Base-by-base conservation (phyloP, 2,329 filamentous ascomycete genomes). In the Dothideomycetidae sp. region DNA sequence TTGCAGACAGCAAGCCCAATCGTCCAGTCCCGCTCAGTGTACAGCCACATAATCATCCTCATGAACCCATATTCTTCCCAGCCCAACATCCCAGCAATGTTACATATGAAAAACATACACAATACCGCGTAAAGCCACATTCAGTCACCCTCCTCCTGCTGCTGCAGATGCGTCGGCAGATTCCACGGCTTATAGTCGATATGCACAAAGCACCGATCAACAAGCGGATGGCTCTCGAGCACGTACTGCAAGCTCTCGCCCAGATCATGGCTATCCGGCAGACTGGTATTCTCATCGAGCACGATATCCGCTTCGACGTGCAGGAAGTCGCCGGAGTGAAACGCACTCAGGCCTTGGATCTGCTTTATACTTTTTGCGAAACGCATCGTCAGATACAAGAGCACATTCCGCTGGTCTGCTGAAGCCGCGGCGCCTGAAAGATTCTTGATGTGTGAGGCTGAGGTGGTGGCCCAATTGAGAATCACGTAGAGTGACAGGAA, bases 341-440 rank as follows among this genome's bases (percentile, higher is more conserved):
- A 92, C 2, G 83, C 83, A 47, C 85, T 78, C 39, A 90, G 62
- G 19, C 83, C 83, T 54, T 90, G 83, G 43, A 92, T 90, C 53
- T 83, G 78, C 51, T 74, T 75, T 52, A 94, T 92, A 10, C 81
- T 80, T 47, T 81, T 83, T 31, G 85, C 85, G 53, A 93, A 93
- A 13, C 86, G 79, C 81, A 93, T 93, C 1, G 85, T 90, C 48
- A 93, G 70, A 59, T 94, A 94, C 1, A 93, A 67, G 14, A 93
- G 59, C 32, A 93, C 73, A 53, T 90, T 93, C 18, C 85, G 71
- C 61, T 90, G 78, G 48, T 88, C 81, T 0, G 81, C 77, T 1
- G 76, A 75, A 4, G 82, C 81, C 0, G 80, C 80, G 48, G 81
- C 81, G 12, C 83, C 83, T 0, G 78, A 81, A 18, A 90, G 62